These are phyloP conservation scores for carrot (Daucus carota) DNA, from an alignment of 129 eudicot genomes.

Conservation along the genomic window DNA sequence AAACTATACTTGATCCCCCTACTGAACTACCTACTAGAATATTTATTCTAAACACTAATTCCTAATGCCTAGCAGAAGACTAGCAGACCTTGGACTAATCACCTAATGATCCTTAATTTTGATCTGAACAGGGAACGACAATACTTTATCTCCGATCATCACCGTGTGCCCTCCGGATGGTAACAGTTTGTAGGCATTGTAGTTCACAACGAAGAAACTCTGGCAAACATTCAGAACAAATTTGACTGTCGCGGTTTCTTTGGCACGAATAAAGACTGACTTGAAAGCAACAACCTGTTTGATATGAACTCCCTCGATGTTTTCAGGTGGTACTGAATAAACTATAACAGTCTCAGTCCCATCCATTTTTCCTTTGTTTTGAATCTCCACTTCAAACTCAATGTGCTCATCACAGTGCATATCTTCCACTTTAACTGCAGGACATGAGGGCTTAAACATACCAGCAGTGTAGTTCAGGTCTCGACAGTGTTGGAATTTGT, in stretches of 20 bases:
- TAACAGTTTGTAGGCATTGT: background rate
- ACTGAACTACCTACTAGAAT: background rate
- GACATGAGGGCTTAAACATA: conserved; percentile 18
- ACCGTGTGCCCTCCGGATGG: conserved; percentile 15
- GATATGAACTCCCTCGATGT: conserved; percentile 2
- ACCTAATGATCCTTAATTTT: background rate
- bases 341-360: conserved; percentile 23
- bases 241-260: background rate
- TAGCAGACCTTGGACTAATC: background rate
- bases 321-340: conserved; percentile 20
- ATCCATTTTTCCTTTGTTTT: conserved; percentile 20
- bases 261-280: conserved; percentile 16
- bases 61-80: background rate
- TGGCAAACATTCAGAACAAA: conserved; percentile 24
- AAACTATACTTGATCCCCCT: background rate
- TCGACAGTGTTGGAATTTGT: conserved; percentile 23
- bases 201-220: conserved; percentile 18
- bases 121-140: conserved; percentile 7
- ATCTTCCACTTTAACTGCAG: conserved; percentile 19
- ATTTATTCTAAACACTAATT: background rate
- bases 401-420: conserved; percentile 6
- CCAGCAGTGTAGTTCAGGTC: conserved; percentile 17
- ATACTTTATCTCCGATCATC: conserved; percentile 18
- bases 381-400: conserved; percentile 17
- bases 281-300: conserved; percentile 27